phyloP scores from a whole-genome alignment of 75 land plant genomes.

The Pinus tabuliformis region DNA sequence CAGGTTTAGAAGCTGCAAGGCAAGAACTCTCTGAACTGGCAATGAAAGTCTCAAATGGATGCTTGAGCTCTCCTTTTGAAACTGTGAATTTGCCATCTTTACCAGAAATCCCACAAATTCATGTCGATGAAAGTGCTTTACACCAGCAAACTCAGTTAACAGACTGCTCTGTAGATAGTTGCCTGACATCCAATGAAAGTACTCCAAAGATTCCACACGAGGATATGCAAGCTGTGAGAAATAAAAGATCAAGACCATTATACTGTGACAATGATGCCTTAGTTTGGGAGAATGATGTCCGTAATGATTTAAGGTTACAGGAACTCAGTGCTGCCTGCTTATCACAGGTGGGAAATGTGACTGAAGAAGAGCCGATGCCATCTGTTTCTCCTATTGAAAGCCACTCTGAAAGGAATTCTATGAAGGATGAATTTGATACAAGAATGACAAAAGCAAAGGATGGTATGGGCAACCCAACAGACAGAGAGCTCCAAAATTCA shows the following conservation, averaged over 20 bases:
- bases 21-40: constrained; percentile 74
- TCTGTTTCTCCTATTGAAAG: constrained; percentile 12
- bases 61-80: constrained; percentile 9
- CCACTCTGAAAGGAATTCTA: constrained; percentile 9
- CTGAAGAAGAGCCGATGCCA: constrained; percentile 1
- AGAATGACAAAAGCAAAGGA: constrained; percentile 9
- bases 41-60: constrained; percentile 39
- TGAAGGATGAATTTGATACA: constrained; percentile 9
- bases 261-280: constrained; percentile 16
- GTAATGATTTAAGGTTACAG: constrained; percentile 6
- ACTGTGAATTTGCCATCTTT: constrained; percentile 25
- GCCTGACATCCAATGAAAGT: constrained; percentile 48
- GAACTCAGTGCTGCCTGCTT: constrained; percentile 12
- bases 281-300: constrained; percentile 11
- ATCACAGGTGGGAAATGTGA: constrained; percentile 7
- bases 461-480: background rate
- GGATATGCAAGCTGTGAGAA: constrained; percentile 21
- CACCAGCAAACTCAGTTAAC: constrained; percentile 23
- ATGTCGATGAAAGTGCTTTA: constrained; percentile 20
- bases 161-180: constrained; percentile 59
- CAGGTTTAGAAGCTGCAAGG: constrained; percentile 70
- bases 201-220: constrained; percentile 18
- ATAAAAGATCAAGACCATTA: constrained; percentile 30
- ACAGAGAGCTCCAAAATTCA: constrained; percentile 8
- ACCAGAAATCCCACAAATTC: constrained; percentile 23